phyloP scores from a whole-genome alignment of 1,284 basidiomycete species.

The Cutaneotrichosporon curvatum region DNA sequence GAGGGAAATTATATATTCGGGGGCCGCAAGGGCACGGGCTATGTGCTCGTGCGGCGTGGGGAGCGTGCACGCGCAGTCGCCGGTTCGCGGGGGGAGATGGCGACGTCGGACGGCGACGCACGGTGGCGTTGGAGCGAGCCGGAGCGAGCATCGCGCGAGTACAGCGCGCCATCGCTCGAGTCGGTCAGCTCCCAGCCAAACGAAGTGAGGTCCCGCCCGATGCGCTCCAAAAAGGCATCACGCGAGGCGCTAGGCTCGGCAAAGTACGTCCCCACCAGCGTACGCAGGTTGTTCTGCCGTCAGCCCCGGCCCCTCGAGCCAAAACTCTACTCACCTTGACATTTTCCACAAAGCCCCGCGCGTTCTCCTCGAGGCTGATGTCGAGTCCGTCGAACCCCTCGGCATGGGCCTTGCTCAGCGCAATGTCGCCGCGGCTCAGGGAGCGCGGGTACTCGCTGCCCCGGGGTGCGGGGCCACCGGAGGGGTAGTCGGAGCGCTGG shows the following conservation, averaged over 20 bases:
- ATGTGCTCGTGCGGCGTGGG: too few species aligned
- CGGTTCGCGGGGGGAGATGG: too few species aligned
- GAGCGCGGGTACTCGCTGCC: conserved; percentile 5
- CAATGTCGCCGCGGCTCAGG: background rate
- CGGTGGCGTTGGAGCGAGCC: too few species aligned
- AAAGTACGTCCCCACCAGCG: conserved; percentile 31
- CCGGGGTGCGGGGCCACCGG: conserved; percentile 5
- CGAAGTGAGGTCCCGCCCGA: conserved; percentile 33
- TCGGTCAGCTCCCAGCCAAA: conserved; percentile 36
- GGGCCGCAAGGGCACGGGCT: too few species aligned
- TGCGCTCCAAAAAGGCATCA: conserved; percentile 37
- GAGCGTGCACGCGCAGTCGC: too few species aligned
- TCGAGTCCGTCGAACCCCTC: conserved; percentile 33
- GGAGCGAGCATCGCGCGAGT: too few species aligned
- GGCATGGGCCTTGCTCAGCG: conserved; percentile 18
- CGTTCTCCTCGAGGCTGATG: conserved; percentile 27
- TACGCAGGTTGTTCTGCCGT: conserved; percentile 30
- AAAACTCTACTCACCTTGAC: conserved; percentile 43
- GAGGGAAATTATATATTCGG: too few species aligned
- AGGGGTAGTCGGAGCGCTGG: background rate
- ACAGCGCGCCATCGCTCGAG: conserved; percentile 27
- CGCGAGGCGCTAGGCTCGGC: conserved; percentile 21
- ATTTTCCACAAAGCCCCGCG: conserved; percentile 37
- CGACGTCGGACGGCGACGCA: too few species aligned
- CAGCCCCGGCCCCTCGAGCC: background rate